Base-by-base conservation (phyloP, 2,329 filamentous ascomycete species). In the Aspergillus versicolor region DNA sequence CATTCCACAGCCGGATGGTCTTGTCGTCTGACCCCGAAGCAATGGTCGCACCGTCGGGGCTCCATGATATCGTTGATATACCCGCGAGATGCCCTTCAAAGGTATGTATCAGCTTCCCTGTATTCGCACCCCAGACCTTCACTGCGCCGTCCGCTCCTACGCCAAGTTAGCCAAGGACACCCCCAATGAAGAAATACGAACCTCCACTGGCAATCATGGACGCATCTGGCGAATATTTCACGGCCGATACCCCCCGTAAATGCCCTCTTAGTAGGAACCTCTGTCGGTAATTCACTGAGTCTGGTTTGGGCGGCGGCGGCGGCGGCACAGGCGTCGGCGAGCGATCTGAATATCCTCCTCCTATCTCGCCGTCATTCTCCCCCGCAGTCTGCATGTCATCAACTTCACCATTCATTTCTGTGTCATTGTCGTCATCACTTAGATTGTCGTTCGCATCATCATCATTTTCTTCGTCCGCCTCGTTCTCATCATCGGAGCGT, bases 21-120 rank as follows among this genome's bases (percentile, higher is more conserved):
- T 99, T 99, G 81, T 99, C 94, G 75, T 99, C 94, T 5, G 90
- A 93, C 22, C 93, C 94, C 9, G 91, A 93, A 4, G 93, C 94
- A 46, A 99, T 82, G 3, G 90, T 91, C 65, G 87, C 87, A 60
- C 89, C 91, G 73, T 97, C 92, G 0, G 93, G 92, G 58, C 88
- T 88, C 94, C 94, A 99, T n/a, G 92, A 88, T 47, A 99, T 83
- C 40, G 92, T 93, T 32, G 90, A 96, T 17, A 99, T 86, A 59
- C 94, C 94, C 0, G 93, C 92, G 70, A 97, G 84, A 76, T 99
- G 94, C 6, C 92, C 94, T 68, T 96, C 90, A 22, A 99, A 85
- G 0, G 91, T 96, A 67, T 96, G 90, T 71, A 93, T 85, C 60
- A 94, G 87, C 55, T 82, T 83, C 47, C 92, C 93, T 0, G 89